Base-by-base conservation (phyloP, 1,284 basidiomycete genomes). In the Heterobasidion parviporum region DNA sequence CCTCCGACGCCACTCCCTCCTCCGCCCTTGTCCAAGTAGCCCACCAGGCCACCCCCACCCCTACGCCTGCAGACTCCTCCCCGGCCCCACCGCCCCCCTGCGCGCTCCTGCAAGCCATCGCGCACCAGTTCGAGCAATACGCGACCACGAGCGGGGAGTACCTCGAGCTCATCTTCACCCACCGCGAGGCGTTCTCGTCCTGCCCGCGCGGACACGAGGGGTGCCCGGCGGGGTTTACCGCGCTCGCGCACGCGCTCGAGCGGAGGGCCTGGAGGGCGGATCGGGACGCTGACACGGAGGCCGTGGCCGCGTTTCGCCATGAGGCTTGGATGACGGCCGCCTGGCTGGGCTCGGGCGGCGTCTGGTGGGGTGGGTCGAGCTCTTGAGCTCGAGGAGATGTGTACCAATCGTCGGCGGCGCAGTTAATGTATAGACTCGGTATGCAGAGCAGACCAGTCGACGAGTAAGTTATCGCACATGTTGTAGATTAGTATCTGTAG, bases 121-220 rank as follows among this genome's bases (percentile, higher is more conserved):
- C 82, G 59, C 54, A 50, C 8, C 60, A 57, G n/a, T 45, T 45
- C 7, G 43, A 59, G 15, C 67, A 62, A 45, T 81, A 74, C 65
- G 67, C 70, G 62, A 87, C 83, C 54, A 84, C 83, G 54, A 75
- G 76, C 70, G 86, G 85, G 61, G 85, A 79, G 58, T 89, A 87
- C 65, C 78, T 89, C 68, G 87, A 89, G 63, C 74, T 78, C 53
- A 82, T 89, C 61, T 86, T 87, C 69, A 81, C 81, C 2, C 87
- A 89, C 70, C 84, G 87, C 64, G 80, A 84, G 65, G 78, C 84
- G 44, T 73, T 84, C 59, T 71, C 69, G 59, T 77, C 82, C 8
- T 82, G 72, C 63, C 87, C 85, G 33, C 70, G 71, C 52, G 81
- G 72, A 8, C 86, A 89, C 70, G 68, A 61, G 56, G 75, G 77